Percentiles rank a stretch among this genome's conserved stretches.
Conservation (phyloP, 768 basidiomycete species). For the Collybiopsis luxurians region DNA sequence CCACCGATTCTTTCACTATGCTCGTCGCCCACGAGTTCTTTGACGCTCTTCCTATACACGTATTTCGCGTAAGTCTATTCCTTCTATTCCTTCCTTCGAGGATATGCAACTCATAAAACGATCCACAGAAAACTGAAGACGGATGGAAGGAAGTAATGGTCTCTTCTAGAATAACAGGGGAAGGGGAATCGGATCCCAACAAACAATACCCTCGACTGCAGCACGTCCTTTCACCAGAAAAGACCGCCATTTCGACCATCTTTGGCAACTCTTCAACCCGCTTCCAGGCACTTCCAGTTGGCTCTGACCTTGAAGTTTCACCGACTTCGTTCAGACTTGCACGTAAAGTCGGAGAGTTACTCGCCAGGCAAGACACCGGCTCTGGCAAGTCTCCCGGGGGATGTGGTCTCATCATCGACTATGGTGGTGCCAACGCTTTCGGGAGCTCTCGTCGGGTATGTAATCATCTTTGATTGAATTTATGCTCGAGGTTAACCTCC, state of each 20-base stretch:
- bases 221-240: slow-evolving; percentile 40
- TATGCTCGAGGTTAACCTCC: no score
- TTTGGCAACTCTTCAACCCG: slow-evolving; percentile 66
- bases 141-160: slow-evolving; percentile 90
- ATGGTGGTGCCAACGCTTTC: slow-evolving; percentile 72
- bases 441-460: slow-evolving; percentile 80
- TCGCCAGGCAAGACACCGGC: slow-evolving; percentile 24
- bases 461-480: slow-evolving; percentile 11
- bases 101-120: no score
- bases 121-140: slow-evolving; percentile 62
- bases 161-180: slow-evolving; percentile 14
- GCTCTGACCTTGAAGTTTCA: slow-evolving; percentile 79
- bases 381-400: slow-evolving; percentile 31
- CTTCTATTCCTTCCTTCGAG: no score
- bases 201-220: slow-evolving; percentile 56
- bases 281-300: slow-evolving; percentile 65
- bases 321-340: slow-evolving; percentile 68
- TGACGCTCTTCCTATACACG: slow-evolving; percentile 90
- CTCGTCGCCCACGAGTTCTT: slow-evolving; percentile 97
- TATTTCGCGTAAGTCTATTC: slow-evolving; percentile 64
- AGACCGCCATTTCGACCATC: slow-evolving; percentile 47
- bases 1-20: slow-evolving; percentile 66
- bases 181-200: slow-evolving; percentile 45
- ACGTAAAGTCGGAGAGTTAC: slow-evolving; percentile 61
- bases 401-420: slow-evolving; percentile 84